Conservation (phyloP, 768 basidiomycete genomes). For the Hygrophorus russula region DNA sequence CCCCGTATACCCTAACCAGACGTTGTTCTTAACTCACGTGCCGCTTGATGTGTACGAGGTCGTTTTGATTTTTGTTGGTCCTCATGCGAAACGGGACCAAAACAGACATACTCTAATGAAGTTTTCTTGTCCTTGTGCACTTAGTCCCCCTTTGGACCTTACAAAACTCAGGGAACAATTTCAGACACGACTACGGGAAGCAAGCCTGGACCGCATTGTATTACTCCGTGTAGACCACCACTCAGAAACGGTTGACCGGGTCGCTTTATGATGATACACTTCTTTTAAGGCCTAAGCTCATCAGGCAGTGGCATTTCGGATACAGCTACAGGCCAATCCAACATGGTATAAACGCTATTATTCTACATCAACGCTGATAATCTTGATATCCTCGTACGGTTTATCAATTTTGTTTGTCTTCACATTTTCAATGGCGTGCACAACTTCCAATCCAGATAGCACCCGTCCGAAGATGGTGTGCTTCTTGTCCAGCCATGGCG, state of each 20-base stretch:
- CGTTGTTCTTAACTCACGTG: slow-evolving; percentile 31
- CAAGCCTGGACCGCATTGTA: slow-evolving; percentile 8
- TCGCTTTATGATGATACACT: slow-evolving; percentile 27
- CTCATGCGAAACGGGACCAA: not conserved
- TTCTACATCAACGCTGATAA: slow-evolving; percentile 68
- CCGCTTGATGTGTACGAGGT: slow-evolving; percentile 43
- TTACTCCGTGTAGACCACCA: slow-evolving; percentile 20
- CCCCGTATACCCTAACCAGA: slow-evolving; percentile 16
- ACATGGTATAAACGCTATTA: slow-evolving; percentile 18
- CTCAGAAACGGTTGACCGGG: slow-evolving; percentile 30
- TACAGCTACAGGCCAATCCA: too few species aligned
- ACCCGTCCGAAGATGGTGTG: slow-evolving; percentile 92
- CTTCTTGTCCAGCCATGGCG: slow-evolving; percentile 88
- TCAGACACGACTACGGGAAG: slow-evolving; percentile 16
- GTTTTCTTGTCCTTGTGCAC: slow-evolving; percentile 41
- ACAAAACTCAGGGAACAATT: slow-evolving; percentile 25
- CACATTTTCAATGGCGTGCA: slow-evolving; percentile 87
- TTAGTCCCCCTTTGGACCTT: slow-evolving; percentile 17
- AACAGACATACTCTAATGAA: slow-evolving; percentile 31
- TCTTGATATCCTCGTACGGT: slow-evolving; percentile 90
- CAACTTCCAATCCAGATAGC: slow-evolving; percentile 76
- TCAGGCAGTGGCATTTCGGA: too few species aligned
- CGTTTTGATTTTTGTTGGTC: slow-evolving; percentile 12
- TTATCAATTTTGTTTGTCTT: slow-evolving; percentile 79
- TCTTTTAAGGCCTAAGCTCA: not conserved